A percentile compares a stretch with the other conserved stretches of the same genome.
Evolutionary conservation across 805 yeast species (phyloP).

Genomic region (Candida verbasci): DNA sequence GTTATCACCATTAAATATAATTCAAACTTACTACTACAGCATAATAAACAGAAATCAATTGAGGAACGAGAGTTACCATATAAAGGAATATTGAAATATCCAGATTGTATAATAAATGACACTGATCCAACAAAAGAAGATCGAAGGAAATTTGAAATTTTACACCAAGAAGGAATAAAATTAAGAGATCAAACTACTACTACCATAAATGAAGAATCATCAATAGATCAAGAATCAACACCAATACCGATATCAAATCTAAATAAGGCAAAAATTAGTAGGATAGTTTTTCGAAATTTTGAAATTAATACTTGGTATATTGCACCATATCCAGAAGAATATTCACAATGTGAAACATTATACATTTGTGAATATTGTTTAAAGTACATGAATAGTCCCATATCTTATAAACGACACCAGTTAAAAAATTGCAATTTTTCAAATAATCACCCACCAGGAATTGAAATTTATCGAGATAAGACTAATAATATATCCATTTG

Average conservation of each 20-base stretch:
- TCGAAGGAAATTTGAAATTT: constrained; percentile 42
- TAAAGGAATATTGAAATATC: constrained; percentile 57
- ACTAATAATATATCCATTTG: constrained; percentile 28
- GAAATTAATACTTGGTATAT: constrained; percentile 90
- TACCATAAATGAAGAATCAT: not conserved
- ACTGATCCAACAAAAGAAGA: constrained; percentile 60
- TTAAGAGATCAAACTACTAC: constrained; percentile 15
- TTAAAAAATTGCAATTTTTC: constrained; percentile 59
- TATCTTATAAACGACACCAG: constrained; percentile 63
- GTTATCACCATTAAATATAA: constrained; percentile 4
- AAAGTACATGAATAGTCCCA: constrained; percentile 70
- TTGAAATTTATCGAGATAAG: constrained; percentile 37
- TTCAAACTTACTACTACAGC: not conserved
- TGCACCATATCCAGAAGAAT: constrained; percentile 90
- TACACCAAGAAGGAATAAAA: constrained; percentile 35
- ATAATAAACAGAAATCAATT: not conserved
- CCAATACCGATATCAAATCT: constrained; percentile 8
- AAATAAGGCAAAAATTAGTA: constrained; percentile 39
- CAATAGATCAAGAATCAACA: constrained; percentile 5
- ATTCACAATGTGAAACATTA: constrained; percentile 55
- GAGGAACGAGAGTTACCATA: constrained; percentile 51
- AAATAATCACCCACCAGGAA: constrained; percentile 60
- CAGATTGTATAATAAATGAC: constrained; percentile 53
- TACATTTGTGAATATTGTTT: constrained; percentile 83
- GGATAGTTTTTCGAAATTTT: constrained; percentile 64